phyloP scores from a whole-genome alignment of 1,139 yeast genomes.

The Yarrowia galli region DNA sequence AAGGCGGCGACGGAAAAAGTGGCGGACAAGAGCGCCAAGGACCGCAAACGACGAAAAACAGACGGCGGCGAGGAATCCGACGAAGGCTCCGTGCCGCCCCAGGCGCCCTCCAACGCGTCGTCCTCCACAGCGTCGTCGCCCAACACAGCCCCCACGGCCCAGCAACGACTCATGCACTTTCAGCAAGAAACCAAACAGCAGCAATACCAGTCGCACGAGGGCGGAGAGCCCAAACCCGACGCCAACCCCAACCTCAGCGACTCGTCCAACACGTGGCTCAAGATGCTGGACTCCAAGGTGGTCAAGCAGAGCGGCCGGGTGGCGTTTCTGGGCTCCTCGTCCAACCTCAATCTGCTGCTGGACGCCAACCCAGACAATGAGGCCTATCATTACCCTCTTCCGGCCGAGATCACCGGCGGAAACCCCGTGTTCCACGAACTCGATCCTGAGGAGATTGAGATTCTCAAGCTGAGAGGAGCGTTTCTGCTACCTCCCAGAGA shows the following conservation, averaged over 20 bases:
- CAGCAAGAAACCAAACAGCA: constrained; percentile 34
- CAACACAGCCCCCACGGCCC: constrained; percentile 13
- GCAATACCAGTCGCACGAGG: constrained; percentile 17
- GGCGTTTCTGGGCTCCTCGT: constrained; percentile 50
- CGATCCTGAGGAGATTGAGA: constrained; percentile 73
- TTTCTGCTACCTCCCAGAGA: constrained; percentile 70
- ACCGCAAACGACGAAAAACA: constrained; percentile 30
- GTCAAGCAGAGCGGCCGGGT: constrained; percentile 45
- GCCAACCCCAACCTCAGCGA: constrained; percentile 32
- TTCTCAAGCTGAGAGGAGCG: constrained; percentile 73
- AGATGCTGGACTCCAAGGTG: constrained; percentile 34
- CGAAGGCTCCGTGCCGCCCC: constrained; percentile 27
- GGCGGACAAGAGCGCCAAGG: constrained; percentile 6
- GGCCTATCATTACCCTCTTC: constrained; percentile 50
- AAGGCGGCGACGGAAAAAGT: constrained; percentile 31
- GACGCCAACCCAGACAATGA: constrained; percentile 47
- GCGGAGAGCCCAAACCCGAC: constrained; percentile 12
- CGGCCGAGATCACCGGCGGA: constrained; percentile 47
- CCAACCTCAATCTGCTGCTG: constrained; percentile 49
- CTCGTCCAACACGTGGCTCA: constrained; percentile 34
- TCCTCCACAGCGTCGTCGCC: constrained; percentile 31
- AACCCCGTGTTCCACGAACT: constrained; percentile 50
- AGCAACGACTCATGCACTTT: constrained; percentile 27
- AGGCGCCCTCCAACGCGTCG: constrained; percentile 24
- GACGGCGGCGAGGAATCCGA: constrained; percentile 31